Evolutionary conservation across 768 basidiomycete species (phyloP).

Genomic region (Porpolomopsis calyptriformis): DNA sequence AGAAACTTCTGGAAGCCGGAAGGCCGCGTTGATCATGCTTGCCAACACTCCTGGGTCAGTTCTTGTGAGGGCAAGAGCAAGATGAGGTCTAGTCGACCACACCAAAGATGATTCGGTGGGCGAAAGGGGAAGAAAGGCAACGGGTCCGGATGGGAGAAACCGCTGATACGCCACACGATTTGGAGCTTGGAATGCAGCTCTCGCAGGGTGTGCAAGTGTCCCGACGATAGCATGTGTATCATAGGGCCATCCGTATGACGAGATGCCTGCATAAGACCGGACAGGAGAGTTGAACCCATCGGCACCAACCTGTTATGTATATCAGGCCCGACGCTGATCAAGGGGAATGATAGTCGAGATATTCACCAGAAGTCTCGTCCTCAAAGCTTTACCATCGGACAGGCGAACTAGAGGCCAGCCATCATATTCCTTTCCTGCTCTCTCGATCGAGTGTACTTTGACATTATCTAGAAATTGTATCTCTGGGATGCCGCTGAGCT

Average conservation of each 20-base stretch:
- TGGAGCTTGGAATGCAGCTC: slow-evolving; percentile 46
- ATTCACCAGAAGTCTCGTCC: slow-evolving; percentile 64
- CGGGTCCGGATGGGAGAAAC: slow-evolving; percentile 89
- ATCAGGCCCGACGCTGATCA: background rate
- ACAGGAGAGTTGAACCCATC: slow-evolving; percentile 96
- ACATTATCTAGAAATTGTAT: slow-evolving; percentile 62
- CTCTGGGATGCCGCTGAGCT: slow-evolving; percentile 39
- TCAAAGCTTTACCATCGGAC: slow-evolving; percentile 52
- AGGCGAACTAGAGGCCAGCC: slow-evolving; percentile 77
- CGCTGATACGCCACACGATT: slow-evolving; percentile 87
- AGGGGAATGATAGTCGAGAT: background rate
- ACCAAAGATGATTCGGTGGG: slow-evolving; percentile 76
- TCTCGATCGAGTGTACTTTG: slow-evolving; percentile 61
- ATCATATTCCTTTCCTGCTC: slow-evolving; percentile 38
- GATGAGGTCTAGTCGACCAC: slow-evolving; percentile 78
- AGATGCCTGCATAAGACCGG: slow-evolving; percentile 71
- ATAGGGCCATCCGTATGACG: slow-evolving; percentile 88
- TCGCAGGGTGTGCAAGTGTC: slow-evolving; percentile 66
- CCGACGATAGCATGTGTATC: slow-evolving; percentile 84
- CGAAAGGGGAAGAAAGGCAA: slow-evolving; percentile 88
- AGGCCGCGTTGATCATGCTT: slow-evolving; percentile 82
- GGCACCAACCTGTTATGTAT: slow-evolving; percentile 66
- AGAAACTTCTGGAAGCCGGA: slow-evolving; percentile 70
- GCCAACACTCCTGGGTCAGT: slow-evolving; percentile 54
- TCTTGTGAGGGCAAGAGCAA: slow-evolving; percentile 63